These are phyloP conservation scores for Aureobasidium leucospermi DNA, from an alignment of 2,329 filamentous ascomycete genomes.

Conservation along the genomic window DNA sequence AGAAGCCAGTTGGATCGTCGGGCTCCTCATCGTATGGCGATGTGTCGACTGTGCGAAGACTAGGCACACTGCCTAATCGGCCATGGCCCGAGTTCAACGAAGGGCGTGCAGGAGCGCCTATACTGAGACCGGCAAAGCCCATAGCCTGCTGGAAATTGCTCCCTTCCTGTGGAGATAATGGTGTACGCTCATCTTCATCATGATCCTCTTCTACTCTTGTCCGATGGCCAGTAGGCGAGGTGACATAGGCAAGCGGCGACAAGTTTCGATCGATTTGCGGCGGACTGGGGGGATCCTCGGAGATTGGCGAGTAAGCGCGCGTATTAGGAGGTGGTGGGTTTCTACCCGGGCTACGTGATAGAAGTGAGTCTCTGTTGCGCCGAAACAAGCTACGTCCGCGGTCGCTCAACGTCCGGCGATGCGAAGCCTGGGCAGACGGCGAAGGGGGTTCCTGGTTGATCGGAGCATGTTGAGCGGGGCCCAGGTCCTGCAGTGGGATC, in stretches of 20 bases:
- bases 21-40: slow-evolving; percentile 42
- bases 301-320: slow-evolving; percentile 11
- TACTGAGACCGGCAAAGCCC: slow-evolving; percentile 40
- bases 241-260: slow-evolving; percentile 29
- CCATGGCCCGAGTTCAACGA: slow-evolving; percentile 16
- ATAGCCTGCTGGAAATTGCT: slow-evolving; percentile 43
- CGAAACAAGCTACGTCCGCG: slow-evolving; percentile 40
- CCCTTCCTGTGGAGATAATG: slow-evolving; percentile 38
- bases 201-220: slow-evolving; percentile 18
- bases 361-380: slow-evolving; percentile 29
- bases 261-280: neutral
- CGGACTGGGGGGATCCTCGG: slow-evolving; percentile 2
- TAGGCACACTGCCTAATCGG: slow-evolving; percentile 23
- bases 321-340: neutral
- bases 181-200: slow-evolving; percentile 30
- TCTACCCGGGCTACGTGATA: slow-evolving; percentile 39
- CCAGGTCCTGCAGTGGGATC: slow-evolving; percentile 61
- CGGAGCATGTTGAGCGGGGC: slow-evolving; percentile 26
- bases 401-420: slow-evolving; percentile 41
- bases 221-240: slow-evolving; percentile 28
- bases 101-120: slow-evolving; percentile 30
- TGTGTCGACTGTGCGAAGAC: slow-evolving; percentile 23
- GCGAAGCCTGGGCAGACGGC: slow-evolving; percentile 17
- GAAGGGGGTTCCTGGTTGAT: slow-evolving; percentile 22
- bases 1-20: slow-evolving; percentile 47